Base-by-base conservation (phyloP, 2,329 filamentous ascomycete genomes). In the Blastomyces percursus region DNA sequence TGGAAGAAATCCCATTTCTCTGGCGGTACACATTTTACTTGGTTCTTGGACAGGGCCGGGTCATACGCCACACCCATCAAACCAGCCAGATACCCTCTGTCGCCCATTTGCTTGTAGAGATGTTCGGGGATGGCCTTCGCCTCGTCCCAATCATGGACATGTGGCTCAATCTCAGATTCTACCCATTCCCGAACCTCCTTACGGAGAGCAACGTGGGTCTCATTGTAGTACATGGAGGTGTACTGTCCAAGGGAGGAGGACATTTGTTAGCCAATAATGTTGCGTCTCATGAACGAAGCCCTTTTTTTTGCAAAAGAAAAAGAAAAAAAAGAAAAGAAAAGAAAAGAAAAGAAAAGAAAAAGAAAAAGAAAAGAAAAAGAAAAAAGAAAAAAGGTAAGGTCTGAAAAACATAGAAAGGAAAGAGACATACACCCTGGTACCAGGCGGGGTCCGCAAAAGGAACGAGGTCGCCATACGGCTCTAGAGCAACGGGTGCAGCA, bases 1-100 rank as follows among this genome's bases (percentile, higher is more conserved):
- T 99, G 94, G 86, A 97, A 99, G 54, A 96, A 84, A 79, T 99
- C 94, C 93, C 93, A 99, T 74, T 94, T 87, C 78, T 96, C 91
- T 0, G 89, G 80, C 0, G 88, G 77, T 14, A 99, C 94, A 58
- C 86, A 88, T 78, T 89, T 85, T 69, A 96, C 84, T 6, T 82
- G 79, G 72, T 87, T 84, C 51, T 86, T 80, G 27, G 86, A 86
- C 72, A 93, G 87, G 68, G 96, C 79, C 64, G 82, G 84, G 16
- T 90, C 91, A 78, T 90, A 97, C 60, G 76, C 72, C 65, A 90
- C 83, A 67, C 93, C 94, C 66, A 99, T 81, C 63, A 97, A 81
- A 68, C 94, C 94, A n/a, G 91, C 78, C 21, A 99, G 84, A 74
- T 96, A 99, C 50, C 94, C 94, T 55, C 90, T 86, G 66, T 91